Evolutionary conservation across 768 basidiomycete species (phyloP).

Genomic region (Pulveroboletus sp.): DNA sequence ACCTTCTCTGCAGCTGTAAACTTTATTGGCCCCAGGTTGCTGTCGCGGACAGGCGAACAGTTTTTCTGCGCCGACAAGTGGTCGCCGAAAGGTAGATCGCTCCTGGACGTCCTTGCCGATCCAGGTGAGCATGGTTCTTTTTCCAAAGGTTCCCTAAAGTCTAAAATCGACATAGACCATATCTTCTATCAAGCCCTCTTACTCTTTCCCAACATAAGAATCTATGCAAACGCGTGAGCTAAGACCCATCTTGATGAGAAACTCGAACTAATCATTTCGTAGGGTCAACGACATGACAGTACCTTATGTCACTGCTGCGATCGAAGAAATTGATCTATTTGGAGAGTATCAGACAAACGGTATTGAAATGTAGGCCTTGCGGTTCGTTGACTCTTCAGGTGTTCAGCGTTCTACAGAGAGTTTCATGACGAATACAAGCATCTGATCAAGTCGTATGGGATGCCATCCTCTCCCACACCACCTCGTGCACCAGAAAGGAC

Average conservation of each 20-base stretch:
- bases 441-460: slow-evolving; percentile 50
- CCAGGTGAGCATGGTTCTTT: slow-evolving; percentile 44
- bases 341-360: slow-evolving; percentile 51
- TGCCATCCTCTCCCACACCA: slow-evolving; percentile 43
- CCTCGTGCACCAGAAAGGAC: slow-evolving; percentile 37
- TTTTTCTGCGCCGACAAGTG: slow-evolving; percentile 74
- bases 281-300: slow-evolving; percentile 77
- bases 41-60: slow-evolving; percentile 79
- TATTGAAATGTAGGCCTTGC: slow-evolving; percentile 52
- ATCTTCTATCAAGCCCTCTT: slow-evolving; percentile 73
- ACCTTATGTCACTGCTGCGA: slow-evolving; percentile 75
- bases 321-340: slow-evolving; percentile 68
- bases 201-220: slow-evolving; percentile 61
- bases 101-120: slow-evolving; percentile 79
- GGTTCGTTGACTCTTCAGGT: slow-evolving; percentile 1
- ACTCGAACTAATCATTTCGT: not conserved
- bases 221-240: slow-evolving; percentile 78
- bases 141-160: not conserved
- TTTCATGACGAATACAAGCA: slow-evolving; percentile 53
- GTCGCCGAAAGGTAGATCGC: slow-evolving; percentile 58
- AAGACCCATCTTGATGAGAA: not conserved
- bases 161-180: slow-evolving; percentile 42
- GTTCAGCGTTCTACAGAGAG: slow-evolving; percentile 37
- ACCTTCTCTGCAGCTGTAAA: slow-evolving; percentile 51
- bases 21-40: slow-evolving; percentile 59